Conservation (phyloP, 2,329 filamentous ascomycete genomes). For the Arthroderma uncinatum region DNA sequence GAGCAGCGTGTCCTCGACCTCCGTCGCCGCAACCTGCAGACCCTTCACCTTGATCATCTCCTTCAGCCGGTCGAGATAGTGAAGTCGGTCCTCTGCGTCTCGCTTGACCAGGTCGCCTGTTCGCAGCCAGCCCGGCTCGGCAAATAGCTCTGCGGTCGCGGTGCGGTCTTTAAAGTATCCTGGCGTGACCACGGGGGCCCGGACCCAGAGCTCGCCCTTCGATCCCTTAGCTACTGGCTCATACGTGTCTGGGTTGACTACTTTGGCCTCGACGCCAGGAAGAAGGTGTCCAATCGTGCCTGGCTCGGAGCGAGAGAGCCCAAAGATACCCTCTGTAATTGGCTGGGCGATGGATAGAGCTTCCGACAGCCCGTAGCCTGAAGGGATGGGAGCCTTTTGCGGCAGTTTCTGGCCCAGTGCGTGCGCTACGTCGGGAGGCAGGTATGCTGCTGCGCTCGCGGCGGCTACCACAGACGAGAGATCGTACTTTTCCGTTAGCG, state of each 20-base stretch:
- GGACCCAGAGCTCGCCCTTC: slow-evolving; percentile 36
- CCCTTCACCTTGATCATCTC: slow-evolving; percentile 60
- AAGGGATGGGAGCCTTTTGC: slow-evolving; percentile 6
- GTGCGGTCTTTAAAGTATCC: slow-evolving; percentile 35
- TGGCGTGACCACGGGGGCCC: slow-evolving; percentile 35
- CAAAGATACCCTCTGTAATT: slow-evolving; percentile 12
- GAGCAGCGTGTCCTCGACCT: slow-evolving; percentile 52
- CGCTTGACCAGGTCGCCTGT: slow-evolving; percentile 30
- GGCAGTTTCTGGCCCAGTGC: slow-evolving; percentile 11
- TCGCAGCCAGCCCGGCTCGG: slow-evolving; percentile 34
- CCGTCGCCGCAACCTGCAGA: slow-evolving; percentile 48
- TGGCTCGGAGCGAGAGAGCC: slow-evolving; percentile 7
- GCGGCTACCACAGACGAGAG: slow-evolving; percentile 8
- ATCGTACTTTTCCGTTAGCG: slow-evolving; percentile 11
- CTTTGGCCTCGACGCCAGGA: slow-evolving; percentile 31
- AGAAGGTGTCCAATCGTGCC: slow-evolving; percentile 30
- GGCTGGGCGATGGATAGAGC: slow-evolving; percentile 10
- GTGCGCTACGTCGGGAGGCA: slow-evolving; percentile 10
- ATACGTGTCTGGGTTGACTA: slow-evolving; percentile 29
- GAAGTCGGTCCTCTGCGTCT: slow-evolving; percentile 30
- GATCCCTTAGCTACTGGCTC: slow-evolving; percentile 29
- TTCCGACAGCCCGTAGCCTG: slow-evolving; percentile 11
- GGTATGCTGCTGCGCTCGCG: slow-evolving; percentile 11
- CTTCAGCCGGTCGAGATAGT: slow-evolving; percentile 52
- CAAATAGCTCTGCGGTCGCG: slow-evolving; percentile 30